Evolutionary conservation across 2,329 filamentous ascomycete species (phyloP), one percentile per base, ranked within the genome.

Genomic region (Aspergillus aculeatus): DNA sequence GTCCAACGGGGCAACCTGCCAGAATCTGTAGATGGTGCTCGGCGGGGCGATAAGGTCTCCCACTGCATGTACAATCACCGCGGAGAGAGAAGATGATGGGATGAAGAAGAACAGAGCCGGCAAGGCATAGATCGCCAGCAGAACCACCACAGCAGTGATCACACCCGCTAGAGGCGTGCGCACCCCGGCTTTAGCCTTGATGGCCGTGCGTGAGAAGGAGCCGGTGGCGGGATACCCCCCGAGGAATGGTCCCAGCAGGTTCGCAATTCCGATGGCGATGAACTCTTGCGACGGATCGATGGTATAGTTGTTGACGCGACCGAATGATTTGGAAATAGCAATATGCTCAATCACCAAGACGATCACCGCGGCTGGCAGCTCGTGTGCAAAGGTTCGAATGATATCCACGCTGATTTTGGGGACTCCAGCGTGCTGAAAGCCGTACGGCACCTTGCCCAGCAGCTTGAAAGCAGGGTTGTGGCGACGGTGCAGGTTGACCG

Each of bases 271-370:
- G 65, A 98, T 96, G 23, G 92, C 94, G 50, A 99, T 91, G 78
- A 99, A 85, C 74, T 99, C 94, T 74, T 99, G 94, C 0, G 94
- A 97, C 0, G 95, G 93, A 68, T 97, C 88, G 72, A 99, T 97
- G 16, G 86, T 89, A 77, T 99, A 99, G 79, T 96, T 96, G 81
- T 97, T 98, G 68, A 97, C 86, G 60, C 94, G 86, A 10, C 95
- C 95, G 67, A 99, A 98, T 0, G 94, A 97, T 75, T 98, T 99
- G 19, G 93, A 92, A 64, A 98, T 97, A 51, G 94, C 92, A 68
- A 98, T 96, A 73, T 98, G 95, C 77, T 98, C 95, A 62, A 98
- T 96, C 38, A 98, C 83, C 59, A 98, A 83, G 16, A 99, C 93
- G 65, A 98, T 96, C 55, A 97, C 88, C 0, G 90, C 88, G 7